These are phyloP conservation scores for Nectriaceae sp. DNA, from an alignment of 2,329 filamentous ascomycete species.

Conservation along the genomic window DNA sequence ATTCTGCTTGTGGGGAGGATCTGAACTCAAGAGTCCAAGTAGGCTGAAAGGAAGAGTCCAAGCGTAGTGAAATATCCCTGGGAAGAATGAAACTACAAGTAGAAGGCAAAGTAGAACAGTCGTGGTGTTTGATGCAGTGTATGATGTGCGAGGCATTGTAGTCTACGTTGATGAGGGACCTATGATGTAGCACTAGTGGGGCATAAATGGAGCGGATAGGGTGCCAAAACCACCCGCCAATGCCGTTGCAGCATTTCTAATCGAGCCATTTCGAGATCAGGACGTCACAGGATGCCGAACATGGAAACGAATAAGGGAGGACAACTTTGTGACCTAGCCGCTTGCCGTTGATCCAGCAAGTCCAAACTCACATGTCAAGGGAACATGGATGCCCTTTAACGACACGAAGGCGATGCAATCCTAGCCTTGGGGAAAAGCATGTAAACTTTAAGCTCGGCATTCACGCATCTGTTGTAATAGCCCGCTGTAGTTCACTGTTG, in stretches of 20 bases:
- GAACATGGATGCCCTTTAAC: too few species aligned
- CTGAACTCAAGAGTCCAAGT: constrained; percentile 34
- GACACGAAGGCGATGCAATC: too few species aligned
- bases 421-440: too few species aligned
- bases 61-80: constrained; percentile 52
- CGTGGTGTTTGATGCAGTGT: constrained; percentile 38
- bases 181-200: constrained; percentile 31
- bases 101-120: constrained; percentile 50
- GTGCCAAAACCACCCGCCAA: constrained; percentile 1
- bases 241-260: constrained; percentile 8
- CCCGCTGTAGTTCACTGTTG: too few species aligned
- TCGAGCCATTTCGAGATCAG: constrained; percentile 2
- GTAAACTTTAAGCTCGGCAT: too few species aligned
- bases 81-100: constrained; percentile 55
- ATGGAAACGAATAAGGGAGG: too few species aligned
- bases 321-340: too few species aligned
- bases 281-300: background rate
- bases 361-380: too few species aligned
- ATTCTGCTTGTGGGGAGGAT: constrained; percentile 32
- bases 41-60: constrained; percentile 50
- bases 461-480: too few species aligned
- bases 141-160: constrained; percentile 43
- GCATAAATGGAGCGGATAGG: constrained; percentile 23
- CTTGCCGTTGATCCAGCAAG: too few species aligned
- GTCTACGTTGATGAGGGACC: constrained; percentile 16